A percentile compares a stretch with the other conserved stretches of the same genome.
phyloP scores from a whole-genome alignment of 2,329 filamentous ascomycete genomes.

The Sarocladium oryzae region DNA sequence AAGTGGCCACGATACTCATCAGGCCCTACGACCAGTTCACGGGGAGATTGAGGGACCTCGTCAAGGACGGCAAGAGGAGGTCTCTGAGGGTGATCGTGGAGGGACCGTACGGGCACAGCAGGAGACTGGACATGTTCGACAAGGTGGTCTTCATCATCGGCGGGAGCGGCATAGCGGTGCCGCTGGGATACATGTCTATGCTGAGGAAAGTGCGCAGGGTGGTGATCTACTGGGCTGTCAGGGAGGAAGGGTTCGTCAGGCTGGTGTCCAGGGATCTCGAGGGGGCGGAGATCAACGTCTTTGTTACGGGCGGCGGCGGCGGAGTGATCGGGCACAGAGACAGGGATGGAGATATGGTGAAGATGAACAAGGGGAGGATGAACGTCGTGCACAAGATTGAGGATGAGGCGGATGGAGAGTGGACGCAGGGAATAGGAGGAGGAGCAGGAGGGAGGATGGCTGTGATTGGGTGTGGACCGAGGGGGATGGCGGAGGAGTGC shows the following conservation, averaged over 20 bases:
- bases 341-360: not conserved
- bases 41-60: conserved; percentile 23
- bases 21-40: conserved; percentile 41
- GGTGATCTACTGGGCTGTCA: conserved; percentile 37
- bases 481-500: conserved; percentile 37
- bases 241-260: conserved; percentile 30
- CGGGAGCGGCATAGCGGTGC: conserved; percentile 37
- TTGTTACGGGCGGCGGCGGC: too few relatives aligned
- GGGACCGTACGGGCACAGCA: conserved; percentile 37
- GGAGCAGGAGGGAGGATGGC: conserved; percentile 25
- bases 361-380: conserved; percentile 22
- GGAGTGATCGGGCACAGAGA: too few relatives aligned
- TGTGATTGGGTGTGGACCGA: conserved; percentile 38
- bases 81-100: conserved; percentile 33
- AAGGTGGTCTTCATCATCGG: conserved; percentile 37
- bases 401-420: conserved; percentile 15
- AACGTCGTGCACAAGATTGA: conserved; percentile 26
- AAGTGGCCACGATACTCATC: conserved; percentile 31
- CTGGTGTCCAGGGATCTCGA: conserved; percentile 29
- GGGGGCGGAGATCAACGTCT: conserved; percentile 13
- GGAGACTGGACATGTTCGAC: conserved; percentile 30
- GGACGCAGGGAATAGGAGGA: conserved; percentile 12
- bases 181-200: conserved; percentile 30
- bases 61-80: conserved; percentile 17
- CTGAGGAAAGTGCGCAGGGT: conserved; percentile 15